Conservation (phyloP, 805 yeast species). For the Kluyveromyces wickerhamii region DNA sequence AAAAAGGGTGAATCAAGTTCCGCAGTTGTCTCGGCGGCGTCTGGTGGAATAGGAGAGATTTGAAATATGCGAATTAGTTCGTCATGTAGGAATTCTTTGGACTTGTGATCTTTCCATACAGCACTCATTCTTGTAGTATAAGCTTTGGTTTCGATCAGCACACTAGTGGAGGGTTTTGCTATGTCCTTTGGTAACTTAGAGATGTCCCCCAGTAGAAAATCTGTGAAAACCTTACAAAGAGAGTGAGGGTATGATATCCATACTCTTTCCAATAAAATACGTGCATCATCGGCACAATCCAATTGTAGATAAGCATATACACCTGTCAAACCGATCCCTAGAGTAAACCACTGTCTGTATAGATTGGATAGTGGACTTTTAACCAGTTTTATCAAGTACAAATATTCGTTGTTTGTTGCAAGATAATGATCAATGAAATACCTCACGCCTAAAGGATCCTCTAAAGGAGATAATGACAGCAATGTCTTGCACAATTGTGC, state of each 20-base stretch:
- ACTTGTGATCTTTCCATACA: conserved; percentile 44
- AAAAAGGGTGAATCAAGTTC: conserved; percentile 23
- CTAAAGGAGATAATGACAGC: conserved; percentile 61
- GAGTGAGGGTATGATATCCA: conserved; percentile 50
- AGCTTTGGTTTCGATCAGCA: conserved; percentile 38
- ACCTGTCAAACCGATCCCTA: conserved; percentile 59
- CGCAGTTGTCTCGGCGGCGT: too few relatives aligned
- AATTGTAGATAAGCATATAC: conserved; percentile 53
- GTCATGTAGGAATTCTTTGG: conserved; percentile 41
- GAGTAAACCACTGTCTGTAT: conserved; percentile 61
- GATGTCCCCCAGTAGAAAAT: conserved; percentile 20
- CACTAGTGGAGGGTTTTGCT: conserved; percentile 15
- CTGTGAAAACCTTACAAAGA: conserved; percentile 16
- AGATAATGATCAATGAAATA: conserved; percentile 78
- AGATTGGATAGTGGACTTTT: conserved; percentile 49
- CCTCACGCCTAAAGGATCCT: conserved; percentile 80
- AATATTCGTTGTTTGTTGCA: conserved; percentile 53
- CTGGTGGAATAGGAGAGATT: conserved; percentile 11
- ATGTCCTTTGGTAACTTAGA: conserved; percentile 10
- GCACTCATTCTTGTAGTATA: conserved; percentile 49
- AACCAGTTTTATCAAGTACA: conserved; percentile 51
- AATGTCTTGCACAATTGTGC: conserved; percentile 64
- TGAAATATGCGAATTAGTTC: conserved; percentile 29
- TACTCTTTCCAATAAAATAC: conserved; percentile 40
- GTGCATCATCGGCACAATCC: conserved; percentile 39